Conservation (phyloP, 164 flowering plant genomes). For the Magnolia changhungtana region DNA sequence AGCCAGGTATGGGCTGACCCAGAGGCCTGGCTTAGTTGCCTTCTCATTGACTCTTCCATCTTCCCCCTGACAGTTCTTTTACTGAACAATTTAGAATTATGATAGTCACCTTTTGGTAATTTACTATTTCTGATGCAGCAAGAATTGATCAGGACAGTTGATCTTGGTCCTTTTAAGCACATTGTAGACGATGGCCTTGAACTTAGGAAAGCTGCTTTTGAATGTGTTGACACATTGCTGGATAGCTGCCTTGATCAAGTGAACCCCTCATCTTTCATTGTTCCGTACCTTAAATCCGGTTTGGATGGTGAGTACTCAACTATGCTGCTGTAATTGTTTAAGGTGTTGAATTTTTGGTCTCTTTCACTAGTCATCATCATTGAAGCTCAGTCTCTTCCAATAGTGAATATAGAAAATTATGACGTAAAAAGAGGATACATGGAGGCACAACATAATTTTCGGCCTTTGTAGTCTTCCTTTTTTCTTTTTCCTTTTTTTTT, state of each 20-base stretch:
- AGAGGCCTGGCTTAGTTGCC: too few species aligned
- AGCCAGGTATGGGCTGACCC: not conserved
- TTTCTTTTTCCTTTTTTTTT: too few species aligned
- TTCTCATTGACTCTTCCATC: too few species aligned
- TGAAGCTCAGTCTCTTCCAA: not conserved
- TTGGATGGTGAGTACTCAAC: slow-evolving; percentile 62
- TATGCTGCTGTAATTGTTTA: not conserved
- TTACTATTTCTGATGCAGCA: slow-evolving; percentile 45
- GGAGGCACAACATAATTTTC: too few species aligned
- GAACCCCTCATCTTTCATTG: slow-evolving; percentile 95
- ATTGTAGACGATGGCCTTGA: slow-evolving; percentile 98
- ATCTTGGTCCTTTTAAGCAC: slow-evolving; percentile 99
- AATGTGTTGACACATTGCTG: slow-evolving; percentile 93
- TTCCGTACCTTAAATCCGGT: slow-evolving; percentile 95
- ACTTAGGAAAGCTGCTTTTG: slow-evolving; percentile 97
- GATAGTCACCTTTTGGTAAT: not conserved
- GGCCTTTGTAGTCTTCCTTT: too few species aligned
- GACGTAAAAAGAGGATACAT: too few species aligned
- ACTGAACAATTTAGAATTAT: not conserved
- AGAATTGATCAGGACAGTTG: slow-evolving; percentile 96
- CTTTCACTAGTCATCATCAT: not conserved
- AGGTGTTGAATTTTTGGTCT: not conserved
- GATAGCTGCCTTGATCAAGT: slow-evolving; percentile 98
- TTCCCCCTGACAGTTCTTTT: too few species aligned
- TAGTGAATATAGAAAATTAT: too few species aligned